Evolutionary conservation across 208 protist genomes (phyloP), one percentile per base, ranked within the genome.

Genomic region (Wallacemonas sp.): DNA sequence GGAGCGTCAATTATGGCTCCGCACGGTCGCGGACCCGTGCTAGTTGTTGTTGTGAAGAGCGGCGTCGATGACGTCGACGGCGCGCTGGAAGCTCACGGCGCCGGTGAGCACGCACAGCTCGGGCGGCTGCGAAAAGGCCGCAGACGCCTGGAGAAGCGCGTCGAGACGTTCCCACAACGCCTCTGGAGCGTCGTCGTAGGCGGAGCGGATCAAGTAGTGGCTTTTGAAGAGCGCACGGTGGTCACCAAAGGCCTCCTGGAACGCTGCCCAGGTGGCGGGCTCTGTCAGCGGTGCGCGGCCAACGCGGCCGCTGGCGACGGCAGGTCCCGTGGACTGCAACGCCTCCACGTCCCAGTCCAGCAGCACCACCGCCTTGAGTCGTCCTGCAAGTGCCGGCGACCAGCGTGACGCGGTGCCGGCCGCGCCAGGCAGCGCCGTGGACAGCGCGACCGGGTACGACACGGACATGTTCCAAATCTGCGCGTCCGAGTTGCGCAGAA

Each of bases 331-430:
- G 36, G 20, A 46, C 28, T 52, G 50, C 5, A 81, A 66, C 36
- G 73, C 70, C 31, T 77, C 62, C 1, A 72, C 12, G 65, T 84
- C 49, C 81, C 82, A 92, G 72, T 92, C 77, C 26, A 92, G 69
- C 39, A 89, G 52, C 44, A 92, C 69, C 22, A 89, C 73, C 16
- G 81, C 86, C 12, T 72, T 65, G 39, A 92, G 44, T 1, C 39
- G 45, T 25, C 65, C 74, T 16, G 87, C 44, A 0, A 62, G 72
- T 12, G 76, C 78, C 0, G 86, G 86, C 39, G 48, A 67, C 81
- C 80, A 92, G 29, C 48, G 50, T 39, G 61, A 33, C 5, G 33
- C 1, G 28, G 16, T 20, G 44, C 46, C 16, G 1, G 49, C 20
- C 28, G 31, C 25, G 16, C 11, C 42, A 39, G 63, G 45, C 65